Evolutionary conservation across 768 basidiomycete species (phyloP).

Genomic region (Psilocybe cubensis): DNA sequence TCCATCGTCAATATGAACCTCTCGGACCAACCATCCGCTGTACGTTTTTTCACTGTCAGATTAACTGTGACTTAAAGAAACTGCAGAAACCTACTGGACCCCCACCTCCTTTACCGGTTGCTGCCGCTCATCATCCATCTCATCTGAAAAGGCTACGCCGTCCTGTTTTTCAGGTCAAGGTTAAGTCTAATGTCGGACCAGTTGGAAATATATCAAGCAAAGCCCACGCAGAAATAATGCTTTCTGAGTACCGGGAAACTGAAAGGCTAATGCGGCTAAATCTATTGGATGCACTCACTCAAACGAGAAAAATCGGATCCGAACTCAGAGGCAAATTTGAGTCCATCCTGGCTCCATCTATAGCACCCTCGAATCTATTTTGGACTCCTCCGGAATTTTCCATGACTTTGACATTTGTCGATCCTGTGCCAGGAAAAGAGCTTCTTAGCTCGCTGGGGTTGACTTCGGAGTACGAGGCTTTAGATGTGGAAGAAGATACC

Average conservation of each 20-base stretch:
- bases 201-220: background rate
- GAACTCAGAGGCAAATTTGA: slow-evolving; percentile 1
- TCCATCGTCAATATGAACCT: background rate
- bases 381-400: slow-evolving; percentile 6
- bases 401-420: slow-evolving; percentile 1
- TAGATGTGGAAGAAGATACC: slow-evolving; percentile 7
- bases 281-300: slow-evolving; percentile 25
- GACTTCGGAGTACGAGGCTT: slow-evolving; percentile 1
- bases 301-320: slow-evolving; percentile 4
- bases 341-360: background rate
- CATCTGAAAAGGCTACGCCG: slow-evolving; percentile 36
- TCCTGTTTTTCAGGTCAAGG: slow-evolving; percentile 26
- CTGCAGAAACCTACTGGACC: background rate
- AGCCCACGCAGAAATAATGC: slow-evolving; percentile 21
- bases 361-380: background rate
- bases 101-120: slow-evolving; percentile 40
- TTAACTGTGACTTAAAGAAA: background rate
- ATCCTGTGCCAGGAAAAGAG: slow-evolving; percentile 20
- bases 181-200: background rate
- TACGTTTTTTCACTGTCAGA: background rate
- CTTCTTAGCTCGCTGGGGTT: slow-evolving; percentile 25
- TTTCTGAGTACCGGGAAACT: slow-evolving; percentile 23
- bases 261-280: slow-evolving; percentile 28
- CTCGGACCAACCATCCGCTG: background rate
- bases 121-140: slow-evolving; percentile 50